A percentile compares a stretch with the other conserved stretches of the same genome.
Conservation (phyloP, 2,329 filamentous ascomycete species). For the Amphichorda felina region DNA sequence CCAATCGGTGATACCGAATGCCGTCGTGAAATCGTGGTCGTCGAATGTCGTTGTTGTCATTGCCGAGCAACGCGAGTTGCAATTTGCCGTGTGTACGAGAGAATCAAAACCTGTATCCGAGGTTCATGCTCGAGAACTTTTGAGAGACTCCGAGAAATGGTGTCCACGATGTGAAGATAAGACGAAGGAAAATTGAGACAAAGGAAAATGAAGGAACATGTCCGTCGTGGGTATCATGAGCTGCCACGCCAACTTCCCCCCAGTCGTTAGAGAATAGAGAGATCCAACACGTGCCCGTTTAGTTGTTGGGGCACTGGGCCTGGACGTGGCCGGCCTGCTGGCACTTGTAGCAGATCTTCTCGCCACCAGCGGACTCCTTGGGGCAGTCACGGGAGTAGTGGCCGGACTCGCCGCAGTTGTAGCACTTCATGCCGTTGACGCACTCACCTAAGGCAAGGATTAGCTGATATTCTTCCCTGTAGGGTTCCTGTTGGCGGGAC, state of each 20-base stretch:
- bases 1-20: background rate
- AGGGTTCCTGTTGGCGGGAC: constrained; percentile 14
- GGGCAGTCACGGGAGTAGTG: constrained; percentile 95
- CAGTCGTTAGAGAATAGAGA: constrained; percentile 5
- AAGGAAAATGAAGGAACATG: constrained; percentile 8
- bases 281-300: constrained; percentile 17
- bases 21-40: background rate
- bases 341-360: constrained; percentile 99
- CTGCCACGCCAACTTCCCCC: constrained; percentile 24
- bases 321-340: constrained; percentile 79
- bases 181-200: constrained; percentile 13
- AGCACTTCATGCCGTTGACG: constrained; percentile 98
- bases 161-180: constrained; percentile 1
- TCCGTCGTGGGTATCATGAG: constrained; percentile 29
- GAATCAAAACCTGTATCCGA: background rate
- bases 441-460: constrained; percentile 55
- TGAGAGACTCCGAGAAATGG: constrained; percentile 3
- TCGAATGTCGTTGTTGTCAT: background rate
- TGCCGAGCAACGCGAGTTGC: constrained; percentile 6
- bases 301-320: constrained; percentile 81
- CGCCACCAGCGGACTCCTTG: constrained; percentile 72
- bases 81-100: background rate
- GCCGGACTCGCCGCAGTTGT: constrained; percentile 93
- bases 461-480: constrained; percentile 6
- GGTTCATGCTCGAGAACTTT: constrained; percentile 1